Conservation (phyloP, 257 asterid species). For the Nemophila menziesii region DNA sequence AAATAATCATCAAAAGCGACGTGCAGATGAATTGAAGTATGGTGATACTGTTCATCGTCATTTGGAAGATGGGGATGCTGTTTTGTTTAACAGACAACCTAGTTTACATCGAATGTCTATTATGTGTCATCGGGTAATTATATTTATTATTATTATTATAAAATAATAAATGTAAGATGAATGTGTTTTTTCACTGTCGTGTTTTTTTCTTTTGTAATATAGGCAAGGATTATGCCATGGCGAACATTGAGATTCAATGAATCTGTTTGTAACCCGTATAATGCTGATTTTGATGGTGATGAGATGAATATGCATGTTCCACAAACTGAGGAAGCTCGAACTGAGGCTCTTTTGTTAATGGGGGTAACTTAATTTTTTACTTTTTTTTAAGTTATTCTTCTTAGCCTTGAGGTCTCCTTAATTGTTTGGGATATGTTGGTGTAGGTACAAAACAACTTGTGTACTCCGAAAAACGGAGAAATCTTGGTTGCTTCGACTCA, state of each 20-base stretch:
- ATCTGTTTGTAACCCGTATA: slow-evolving; percentile 96
- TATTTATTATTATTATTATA: too few species aligned
- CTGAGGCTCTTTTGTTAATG: slow-evolving; percentile 91
- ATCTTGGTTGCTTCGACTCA: slow-evolving; percentile 99
- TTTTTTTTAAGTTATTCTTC: background rate
- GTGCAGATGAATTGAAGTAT: slow-evolving; percentile 70
- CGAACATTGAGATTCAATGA: slow-evolving; percentile 94
- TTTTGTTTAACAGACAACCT: slow-evolving; percentile 88
- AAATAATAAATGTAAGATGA: background rate
- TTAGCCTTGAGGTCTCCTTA: background rate
- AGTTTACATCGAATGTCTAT: slow-evolving; percentile 97
- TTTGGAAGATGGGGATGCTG: slow-evolving; percentile 82
- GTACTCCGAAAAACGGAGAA: slow-evolving; percentile 98
- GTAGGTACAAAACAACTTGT: slow-evolving; percentile 97
- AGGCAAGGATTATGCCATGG: slow-evolving; percentile 99
- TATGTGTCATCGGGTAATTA: slow-evolving; percentile 80
- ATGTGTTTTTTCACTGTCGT: background rate
- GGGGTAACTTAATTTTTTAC: slow-evolving; percentile 44
- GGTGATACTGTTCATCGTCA: slow-evolving; percentile 81
- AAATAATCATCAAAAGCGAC: slow-evolving; percentile 53
- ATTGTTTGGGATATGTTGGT: slow-evolving; percentile 19
- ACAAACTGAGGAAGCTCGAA: slow-evolving; percentile 95
- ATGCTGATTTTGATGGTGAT: slow-evolving; percentile 98
- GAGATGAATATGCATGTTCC: slow-evolving; percentile 99
- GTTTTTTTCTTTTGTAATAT: slow-evolving; percentile 4